A percentile compares a stretch with the other conserved stretches of the same genome.
Evolutionary conservation across 2,329 filamentous ascomycete genomes (phyloP).

Genomic region (Helotiales sp.): DNA sequence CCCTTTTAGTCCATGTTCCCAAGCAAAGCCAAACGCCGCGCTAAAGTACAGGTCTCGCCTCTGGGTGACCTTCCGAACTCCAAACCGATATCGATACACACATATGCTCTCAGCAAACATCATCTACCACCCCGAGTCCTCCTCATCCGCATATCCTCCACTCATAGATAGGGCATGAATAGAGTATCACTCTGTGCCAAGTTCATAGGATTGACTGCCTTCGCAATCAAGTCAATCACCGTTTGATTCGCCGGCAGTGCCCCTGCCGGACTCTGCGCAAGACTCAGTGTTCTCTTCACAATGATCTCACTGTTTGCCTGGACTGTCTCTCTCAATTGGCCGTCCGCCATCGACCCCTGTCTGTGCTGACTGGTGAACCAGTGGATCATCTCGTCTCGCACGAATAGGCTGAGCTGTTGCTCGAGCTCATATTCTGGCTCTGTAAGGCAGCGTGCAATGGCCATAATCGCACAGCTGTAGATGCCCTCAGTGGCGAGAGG

Average conservation of each 20-base stretch:
- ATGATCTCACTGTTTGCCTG: constrained; percentile 88
- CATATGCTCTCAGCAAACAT: neutral
- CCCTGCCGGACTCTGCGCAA: constrained; percentile 74
- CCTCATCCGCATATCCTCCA: neutral
- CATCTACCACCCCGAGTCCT: neutral
- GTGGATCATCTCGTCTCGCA: constrained; percentile 96
- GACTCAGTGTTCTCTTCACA: constrained; percentile 84
- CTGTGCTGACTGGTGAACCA: constrained; percentile 88
- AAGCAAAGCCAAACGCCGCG: constrained; percentile 27
- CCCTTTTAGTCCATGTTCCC: neutral
- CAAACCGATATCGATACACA: neutral
- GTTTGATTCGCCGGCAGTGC: constrained; percentile 96
- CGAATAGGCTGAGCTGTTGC: constrained; percentile 91
- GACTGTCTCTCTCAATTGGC: constrained; percentile 73
- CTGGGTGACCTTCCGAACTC: constrained; percentile 13
- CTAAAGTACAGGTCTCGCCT: constrained; percentile 26
- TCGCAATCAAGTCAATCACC: constrained; percentile 91
- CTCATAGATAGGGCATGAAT: constrained; percentile 89
- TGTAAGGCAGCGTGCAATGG: constrained; percentile 90
- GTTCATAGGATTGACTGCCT: constrained; percentile 89
- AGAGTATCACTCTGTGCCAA: constrained; percentile 86
- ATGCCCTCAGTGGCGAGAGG: constrained; percentile 95
- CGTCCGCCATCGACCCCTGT: constrained; percentile 59
- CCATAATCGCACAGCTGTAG: constrained; percentile 94
- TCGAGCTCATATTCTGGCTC: constrained; percentile 91